Evolutionary conservation across 305 asterid genomes (phyloP).

Genomic region (Fraxinus greggii): DNA sequence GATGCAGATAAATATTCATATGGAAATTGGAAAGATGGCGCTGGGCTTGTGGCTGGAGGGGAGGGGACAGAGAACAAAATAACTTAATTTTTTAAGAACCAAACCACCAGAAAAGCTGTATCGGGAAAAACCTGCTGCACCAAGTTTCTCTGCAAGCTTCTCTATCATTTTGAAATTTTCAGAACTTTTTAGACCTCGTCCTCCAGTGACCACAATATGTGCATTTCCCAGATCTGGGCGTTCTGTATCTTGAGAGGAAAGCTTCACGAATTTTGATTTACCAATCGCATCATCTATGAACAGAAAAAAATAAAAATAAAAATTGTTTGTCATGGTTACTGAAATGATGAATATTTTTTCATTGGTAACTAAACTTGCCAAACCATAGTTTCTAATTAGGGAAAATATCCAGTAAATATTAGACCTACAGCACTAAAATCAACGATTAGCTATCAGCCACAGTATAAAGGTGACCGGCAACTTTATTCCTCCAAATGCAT

Average conservation of each 20-base stretch:
- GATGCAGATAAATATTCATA: not conserved
- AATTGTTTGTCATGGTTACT: not conserved
- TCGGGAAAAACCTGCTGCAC: constrained; percentile 79
- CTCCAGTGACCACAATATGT: constrained; percentile 78
- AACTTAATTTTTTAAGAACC: constrained; percentile 9
- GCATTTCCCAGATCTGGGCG: constrained; percentile 94
- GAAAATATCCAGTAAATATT: not conserved
- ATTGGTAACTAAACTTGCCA: constrained; percentile 16
- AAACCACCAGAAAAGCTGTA: constrained; percentile 1
- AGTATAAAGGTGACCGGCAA: constrained; percentile 1
- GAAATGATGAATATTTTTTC: constrained; percentile 6
- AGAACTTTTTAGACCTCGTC: constrained; percentile 89
- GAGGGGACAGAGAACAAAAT: not conserved
- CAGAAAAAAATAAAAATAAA: not conserved
- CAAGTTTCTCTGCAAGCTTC: constrained; percentile 92
- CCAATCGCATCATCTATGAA: constrained; percentile 63
- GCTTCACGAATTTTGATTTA: constrained; percentile 64
- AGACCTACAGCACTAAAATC: not conserved
- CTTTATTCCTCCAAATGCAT: constrained; percentile 5
- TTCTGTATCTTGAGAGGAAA: constrained; percentile 77
- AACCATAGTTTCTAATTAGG: not conserved
- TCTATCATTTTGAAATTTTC: constrained; percentile 92
- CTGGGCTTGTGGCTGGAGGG: not conserved
- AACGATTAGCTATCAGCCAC: not conserved
- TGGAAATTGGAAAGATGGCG: not conserved